These are phyloP conservation scores for Diplodia scrobiculata DNA, from an alignment of 2,329 filamentous ascomycete species.

Conservation along the genomic window DNA sequence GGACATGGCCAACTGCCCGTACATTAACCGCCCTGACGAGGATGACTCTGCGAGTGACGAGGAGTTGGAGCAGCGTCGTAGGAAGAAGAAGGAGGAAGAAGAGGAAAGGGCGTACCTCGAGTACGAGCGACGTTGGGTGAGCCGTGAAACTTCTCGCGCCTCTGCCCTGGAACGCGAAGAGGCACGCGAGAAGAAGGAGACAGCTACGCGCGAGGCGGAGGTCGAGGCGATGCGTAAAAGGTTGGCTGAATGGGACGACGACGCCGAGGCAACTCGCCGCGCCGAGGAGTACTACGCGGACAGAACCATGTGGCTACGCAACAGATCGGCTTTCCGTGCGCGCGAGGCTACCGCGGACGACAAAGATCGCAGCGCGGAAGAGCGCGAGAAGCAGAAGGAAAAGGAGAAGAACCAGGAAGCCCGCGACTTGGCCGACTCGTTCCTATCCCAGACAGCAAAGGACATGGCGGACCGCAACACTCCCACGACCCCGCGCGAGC, in stretches of 20 bases:
- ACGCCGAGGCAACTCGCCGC: conserved; percentile 73
- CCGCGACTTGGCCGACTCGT: conserved; percentile 82
- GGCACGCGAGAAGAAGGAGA: conserved; percentile 75
- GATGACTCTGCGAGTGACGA: conserved; percentile 85
- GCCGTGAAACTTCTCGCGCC: conserved; percentile 79
- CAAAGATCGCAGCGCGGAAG: conserved; percentile 76
- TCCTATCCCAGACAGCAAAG: conserved; percentile 80
- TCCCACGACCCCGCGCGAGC: conserved; percentile 54
- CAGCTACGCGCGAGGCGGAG: conserved; percentile 63
- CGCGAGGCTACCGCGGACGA: conserved; percentile 78
- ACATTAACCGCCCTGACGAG: conserved; percentile 72
- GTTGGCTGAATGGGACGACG: conserved; percentile 84
- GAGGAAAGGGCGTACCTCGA: conserved; percentile 79
- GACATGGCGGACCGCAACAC: conserved; percentile 61
- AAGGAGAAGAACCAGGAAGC: conserved; percentile 75
- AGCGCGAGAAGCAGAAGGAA: conserved; percentile 70
- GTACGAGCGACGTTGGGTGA: conserved; percentile 86
- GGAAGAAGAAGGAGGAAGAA: conserved; percentile 72
- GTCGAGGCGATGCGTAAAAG: conserved; percentile 70
- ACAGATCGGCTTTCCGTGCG: conserved; percentile 70
- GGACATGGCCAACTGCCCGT: conserved; percentile 56
- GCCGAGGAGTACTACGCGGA: conserved; percentile 83
- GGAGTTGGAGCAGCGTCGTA: conserved; percentile 74
- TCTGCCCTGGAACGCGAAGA: conserved; percentile 84
- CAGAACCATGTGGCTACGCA: conserved; percentile 79